Percentiles rank a stretch among this genome's conserved stretches.
phyloP scores from a whole-genome alignment of 2,329 filamentous ascomycete species.

The Drechmeria coniospora region DNA sequence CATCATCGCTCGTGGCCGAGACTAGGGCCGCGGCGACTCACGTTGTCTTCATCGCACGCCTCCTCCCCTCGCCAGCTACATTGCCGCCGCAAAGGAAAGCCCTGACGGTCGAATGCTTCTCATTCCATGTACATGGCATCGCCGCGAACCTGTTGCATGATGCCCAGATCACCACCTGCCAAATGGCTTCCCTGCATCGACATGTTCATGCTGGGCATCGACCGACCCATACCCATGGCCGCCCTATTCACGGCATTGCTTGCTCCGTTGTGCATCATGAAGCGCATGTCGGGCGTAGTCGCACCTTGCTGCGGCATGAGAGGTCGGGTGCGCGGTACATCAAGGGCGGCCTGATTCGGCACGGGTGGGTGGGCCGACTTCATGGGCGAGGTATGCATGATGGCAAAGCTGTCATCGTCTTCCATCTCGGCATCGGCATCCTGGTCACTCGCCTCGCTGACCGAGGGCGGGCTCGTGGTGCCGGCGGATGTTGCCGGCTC shows the following conservation, averaged over 20 bases:
- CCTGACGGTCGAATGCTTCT: conserved; percentile 1
- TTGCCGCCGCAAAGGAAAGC: too few relatives aligned
- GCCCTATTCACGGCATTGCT: conserved; percentile 19
- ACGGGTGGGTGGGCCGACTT: conserved; percentile 21
- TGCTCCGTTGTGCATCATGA: conserved; percentile 26
- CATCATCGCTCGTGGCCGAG: too few relatives aligned
- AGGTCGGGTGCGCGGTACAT: conserved; percentile 25
- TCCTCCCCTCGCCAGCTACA: too few relatives aligned
- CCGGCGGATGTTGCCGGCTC: conserved; percentile 17
- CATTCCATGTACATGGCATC: conserved; percentile 40
- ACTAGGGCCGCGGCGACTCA: too few relatives aligned
- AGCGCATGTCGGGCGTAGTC: conserved; percentile 20
- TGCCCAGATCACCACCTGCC: conserved; percentile 27
- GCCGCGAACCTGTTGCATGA: conserved; percentile 29
- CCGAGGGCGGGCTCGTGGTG: conserved; percentile 21
- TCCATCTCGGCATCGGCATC: conserved; percentile 38
- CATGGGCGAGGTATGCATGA: conserved; percentile 27
- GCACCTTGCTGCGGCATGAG: conserved; percentile 17
- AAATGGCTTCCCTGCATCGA: conserved; percentile 23
- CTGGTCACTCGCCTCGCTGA: conserved; percentile 31
- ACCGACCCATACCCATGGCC: conserved; percentile 24
- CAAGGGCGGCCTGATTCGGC: conserved; percentile 25
- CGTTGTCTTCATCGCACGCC: too few relatives aligned
- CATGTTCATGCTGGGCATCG: conserved; percentile 31
- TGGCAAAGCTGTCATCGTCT: conserved; percentile 38